phyloP scores from a whole-genome alignment of 2,329 filamentous ascomycete species.

The Sarocladiaceae sp. region DNA sequence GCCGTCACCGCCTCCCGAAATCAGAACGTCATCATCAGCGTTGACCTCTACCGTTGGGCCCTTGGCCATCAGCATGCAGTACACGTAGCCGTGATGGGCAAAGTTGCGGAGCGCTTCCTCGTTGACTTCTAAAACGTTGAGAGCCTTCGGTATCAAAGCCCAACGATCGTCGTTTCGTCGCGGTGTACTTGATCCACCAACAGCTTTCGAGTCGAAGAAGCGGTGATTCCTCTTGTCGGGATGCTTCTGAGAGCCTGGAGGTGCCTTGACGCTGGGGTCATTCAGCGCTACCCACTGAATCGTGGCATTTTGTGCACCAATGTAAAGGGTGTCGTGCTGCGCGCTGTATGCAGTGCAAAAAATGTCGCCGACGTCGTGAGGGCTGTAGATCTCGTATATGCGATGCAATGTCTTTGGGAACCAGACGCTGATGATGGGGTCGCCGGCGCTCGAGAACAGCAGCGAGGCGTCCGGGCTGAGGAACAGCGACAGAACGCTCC shows the following conservation, averaged over 20 bases:
- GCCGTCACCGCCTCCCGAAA: constrained; percentile 90
- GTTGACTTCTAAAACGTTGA: constrained; percentile 69
- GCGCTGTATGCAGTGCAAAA: constrained; percentile 90
- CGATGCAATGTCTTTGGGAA: constrained; percentile 67
- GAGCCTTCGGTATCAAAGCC: constrained; percentile 45
- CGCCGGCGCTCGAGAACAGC: constrained; percentile 87
- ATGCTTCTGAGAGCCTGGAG: constrained; percentile 60
- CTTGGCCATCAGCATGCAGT: constrained; percentile 84
- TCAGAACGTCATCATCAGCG: constrained; percentile 69
- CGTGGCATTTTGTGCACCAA: constrained; percentile 89
- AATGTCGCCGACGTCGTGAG: constrained; percentile 90
- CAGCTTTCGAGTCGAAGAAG: constrained; percentile 88
- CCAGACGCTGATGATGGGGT: constrained; percentile 94
- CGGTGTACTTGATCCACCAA: constrained; percentile 74
- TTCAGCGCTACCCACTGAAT: constrained; percentile 87
- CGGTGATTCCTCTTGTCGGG: constrained; percentile 72
- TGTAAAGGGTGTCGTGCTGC: constrained; percentile 73
- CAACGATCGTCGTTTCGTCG: constrained; percentile 58
- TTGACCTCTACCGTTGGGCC: constrained; percentile 62
- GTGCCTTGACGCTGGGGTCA: constrained; percentile 52
- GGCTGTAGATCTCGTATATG: constrained; percentile 85
- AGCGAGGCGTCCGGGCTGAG: constrained; percentile 68
- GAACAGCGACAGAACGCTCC: constrained; percentile 80
- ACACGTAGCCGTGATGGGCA: constrained; percentile 92
- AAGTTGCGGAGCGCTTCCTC: constrained; percentile 77